phyloP scores from a whole-genome alignment of 169 alveolate species.

The Neospora caninum region DNA sequence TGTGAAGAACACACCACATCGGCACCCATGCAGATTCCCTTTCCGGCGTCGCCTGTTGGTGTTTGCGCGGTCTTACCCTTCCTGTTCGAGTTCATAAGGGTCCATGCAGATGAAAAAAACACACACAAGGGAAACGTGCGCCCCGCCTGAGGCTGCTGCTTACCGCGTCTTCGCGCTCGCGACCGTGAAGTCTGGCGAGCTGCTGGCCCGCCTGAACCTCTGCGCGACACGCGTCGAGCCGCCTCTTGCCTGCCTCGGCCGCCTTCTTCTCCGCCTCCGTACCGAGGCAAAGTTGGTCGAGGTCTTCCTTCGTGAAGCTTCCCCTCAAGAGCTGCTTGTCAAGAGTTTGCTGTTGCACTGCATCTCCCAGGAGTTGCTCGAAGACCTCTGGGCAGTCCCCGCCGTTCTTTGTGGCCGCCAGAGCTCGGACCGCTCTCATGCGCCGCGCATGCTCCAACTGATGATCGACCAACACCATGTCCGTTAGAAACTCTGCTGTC shows the following conservation, averaged over 20 bases:
- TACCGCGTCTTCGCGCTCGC: not conserved
- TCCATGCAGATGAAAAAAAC: no score
- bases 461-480: not conserved
- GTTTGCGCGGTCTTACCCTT: no score
- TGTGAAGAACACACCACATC: not conserved
- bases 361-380: constrained; percentile 1
- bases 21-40: not conserved
- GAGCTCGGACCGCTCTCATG: not conserved
- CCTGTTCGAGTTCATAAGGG: no score
- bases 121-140: not conserved
- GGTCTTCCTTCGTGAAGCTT: not conserved
- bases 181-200: not conserved
- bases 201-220: not conserved
- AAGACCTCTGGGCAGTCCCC: constrained; percentile 22
- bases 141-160: not conserved
- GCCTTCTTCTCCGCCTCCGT: not conserved
- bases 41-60: no score
- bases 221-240: not conserved
- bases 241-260: not conserved
- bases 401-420: not conserved
- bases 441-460: constrained; percentile 10
- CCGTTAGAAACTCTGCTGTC: not conserved
- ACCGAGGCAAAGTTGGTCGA: not conserved
- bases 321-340: not conserved
- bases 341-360: not conserved